These are phyloP conservation scores for Trichosporon faecale DNA, from an alignment of 1,284 basidiomycete species.

Conservation along the genomic window DNA sequence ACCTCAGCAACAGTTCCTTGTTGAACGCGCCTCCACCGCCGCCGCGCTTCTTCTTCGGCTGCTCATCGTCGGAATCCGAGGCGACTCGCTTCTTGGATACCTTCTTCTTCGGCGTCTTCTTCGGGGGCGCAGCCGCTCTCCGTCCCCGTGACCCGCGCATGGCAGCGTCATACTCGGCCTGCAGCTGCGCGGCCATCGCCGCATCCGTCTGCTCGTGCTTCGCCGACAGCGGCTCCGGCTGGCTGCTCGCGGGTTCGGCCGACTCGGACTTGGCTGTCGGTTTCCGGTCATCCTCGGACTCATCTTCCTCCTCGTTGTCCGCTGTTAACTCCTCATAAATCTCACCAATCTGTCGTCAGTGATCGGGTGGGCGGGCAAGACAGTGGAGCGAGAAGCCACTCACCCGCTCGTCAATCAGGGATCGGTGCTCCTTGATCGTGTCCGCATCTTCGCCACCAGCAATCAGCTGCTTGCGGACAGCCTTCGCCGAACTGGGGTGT, in stretches of 20 bases:
- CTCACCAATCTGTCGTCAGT: conserved; percentile 36
- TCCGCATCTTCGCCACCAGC: conserved; percentile 40
- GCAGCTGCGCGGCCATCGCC: conserved; percentile 35
- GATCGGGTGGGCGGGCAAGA: background rate
- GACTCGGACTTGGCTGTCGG: background rate
- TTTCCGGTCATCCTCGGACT: conserved; percentile 7
- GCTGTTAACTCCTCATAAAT: conserved; percentile 40
- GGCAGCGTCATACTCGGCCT: conserved; percentile 34
- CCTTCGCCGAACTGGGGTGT: conserved; percentile 47
- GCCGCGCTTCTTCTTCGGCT: conserved; percentile 32
- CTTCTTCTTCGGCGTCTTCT: conserved; percentile 39
- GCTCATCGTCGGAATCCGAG: conserved; percentile 25
- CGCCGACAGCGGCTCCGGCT: conserved; percentile 27
- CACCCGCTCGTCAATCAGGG: conserved; percentile 45
- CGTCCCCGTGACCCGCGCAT: conserved; percentile 27
- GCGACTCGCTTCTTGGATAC: conserved; percentile 32
- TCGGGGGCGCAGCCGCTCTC: conserved; percentile 16
- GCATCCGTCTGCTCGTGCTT: conserved; percentile 29
- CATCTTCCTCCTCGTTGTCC: conserved; percentile 10
- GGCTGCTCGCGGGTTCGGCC: conserved; percentile 26
- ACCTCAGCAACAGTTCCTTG: conserved; percentile 51
- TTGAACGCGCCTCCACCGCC: conserved; percentile 50
- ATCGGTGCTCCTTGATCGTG: conserved; percentile 41
- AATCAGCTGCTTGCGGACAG: conserved; percentile 47
- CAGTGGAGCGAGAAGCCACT: conserved; percentile 14